A percentile compares a stretch with the other conserved stretches of the same genome.
These are phyloP conservation scores for Earliella scabrosa DNA, from an alignment of 1,284 basidiomycete genomes.

Conservation along the genomic window DNA sequence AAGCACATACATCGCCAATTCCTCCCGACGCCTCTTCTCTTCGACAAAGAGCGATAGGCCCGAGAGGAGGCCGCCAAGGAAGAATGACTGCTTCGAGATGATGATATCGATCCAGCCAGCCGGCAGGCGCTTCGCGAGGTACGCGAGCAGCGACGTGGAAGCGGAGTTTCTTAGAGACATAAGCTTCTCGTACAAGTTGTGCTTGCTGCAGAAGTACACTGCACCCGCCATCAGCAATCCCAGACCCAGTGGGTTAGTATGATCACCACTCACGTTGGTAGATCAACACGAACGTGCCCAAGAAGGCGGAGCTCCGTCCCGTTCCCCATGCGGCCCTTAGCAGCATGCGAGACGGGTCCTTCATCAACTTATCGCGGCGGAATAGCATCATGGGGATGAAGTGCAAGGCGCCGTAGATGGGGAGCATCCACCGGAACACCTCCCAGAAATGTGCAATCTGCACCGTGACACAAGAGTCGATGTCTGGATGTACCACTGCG, in stretches of 20 bases:
- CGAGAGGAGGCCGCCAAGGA: constrained; percentile 76
- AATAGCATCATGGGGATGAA: constrained; percentile 87
- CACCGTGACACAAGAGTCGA: constrained; percentile 71
- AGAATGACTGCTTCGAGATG: constrained; percentile 74
- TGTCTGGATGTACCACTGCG: constrained; percentile 81
- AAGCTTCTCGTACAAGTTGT: constrained; percentile 58
- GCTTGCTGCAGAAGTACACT: constrained; percentile 81
- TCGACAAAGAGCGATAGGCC: constrained; percentile 88
- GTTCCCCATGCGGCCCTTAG: constrained; percentile 75
- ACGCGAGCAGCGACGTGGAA: constrained; percentile 23
- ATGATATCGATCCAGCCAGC: constrained; percentile 57
- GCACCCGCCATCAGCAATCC: background rate
- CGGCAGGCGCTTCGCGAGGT: constrained; percentile 42
- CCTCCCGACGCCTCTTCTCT: constrained; percentile 79
- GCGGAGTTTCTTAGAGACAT: constrained; percentile 32
- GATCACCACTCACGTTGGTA: constrained; percentile 78
- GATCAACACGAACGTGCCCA: constrained; percentile 84
- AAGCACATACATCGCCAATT: constrained; percentile 94
- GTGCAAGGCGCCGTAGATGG: constrained; percentile 89
- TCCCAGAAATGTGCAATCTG: constrained; percentile 78
- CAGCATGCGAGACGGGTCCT: constrained; percentile 69
- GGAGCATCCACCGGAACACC: constrained; percentile 87
- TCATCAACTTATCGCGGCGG: constrained; percentile 63
- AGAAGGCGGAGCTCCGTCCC: constrained; percentile 85
- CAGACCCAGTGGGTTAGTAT: background rate